A percentile compares a stretch with the other conserved stretches of the same genome.
Evolutionary conservation across 2,329 filamentous ascomycete species (phyloP).

Genomic region (Apiospora arundinis): DNA sequence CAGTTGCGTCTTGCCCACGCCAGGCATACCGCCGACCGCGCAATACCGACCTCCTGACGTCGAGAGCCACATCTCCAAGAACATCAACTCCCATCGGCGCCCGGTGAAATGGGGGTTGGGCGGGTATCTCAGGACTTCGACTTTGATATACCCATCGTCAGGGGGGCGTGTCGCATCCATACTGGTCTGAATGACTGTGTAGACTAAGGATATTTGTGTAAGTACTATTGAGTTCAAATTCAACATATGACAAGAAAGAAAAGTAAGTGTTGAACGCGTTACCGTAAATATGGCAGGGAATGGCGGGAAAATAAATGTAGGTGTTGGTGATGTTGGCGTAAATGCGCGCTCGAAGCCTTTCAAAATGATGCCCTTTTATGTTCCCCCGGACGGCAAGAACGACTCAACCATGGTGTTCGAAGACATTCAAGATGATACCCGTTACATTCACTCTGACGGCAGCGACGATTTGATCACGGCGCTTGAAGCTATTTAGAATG

Average conservation of each 20-base stretch:
- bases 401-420: background rate
- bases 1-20: slow-evolving; percentile 16
- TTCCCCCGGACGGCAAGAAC: too few relatives aligned
- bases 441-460: background rate
- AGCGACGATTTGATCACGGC: background rate
- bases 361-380: too few relatives aligned
- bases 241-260: background rate
- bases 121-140: background rate
- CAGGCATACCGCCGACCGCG: background rate
- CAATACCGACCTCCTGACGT: background rate
- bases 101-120: background rate
- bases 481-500: too few relatives aligned
- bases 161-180: background rate
- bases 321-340: too few relatives aligned
- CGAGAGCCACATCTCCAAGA: background rate
- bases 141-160: background rate
- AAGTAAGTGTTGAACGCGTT: background rate
- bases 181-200: background rate
- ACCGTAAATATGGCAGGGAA: background rate
- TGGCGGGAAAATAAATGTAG: too few relatives aligned
- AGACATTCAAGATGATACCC: background rate
- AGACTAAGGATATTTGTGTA: background rate
- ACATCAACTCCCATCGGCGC: background rate
- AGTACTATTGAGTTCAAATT: background rate
- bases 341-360: too few relatives aligned